Conservation (phyloP, 148 eudicot genomes). For the Fagopyrum tataricum region DNA sequence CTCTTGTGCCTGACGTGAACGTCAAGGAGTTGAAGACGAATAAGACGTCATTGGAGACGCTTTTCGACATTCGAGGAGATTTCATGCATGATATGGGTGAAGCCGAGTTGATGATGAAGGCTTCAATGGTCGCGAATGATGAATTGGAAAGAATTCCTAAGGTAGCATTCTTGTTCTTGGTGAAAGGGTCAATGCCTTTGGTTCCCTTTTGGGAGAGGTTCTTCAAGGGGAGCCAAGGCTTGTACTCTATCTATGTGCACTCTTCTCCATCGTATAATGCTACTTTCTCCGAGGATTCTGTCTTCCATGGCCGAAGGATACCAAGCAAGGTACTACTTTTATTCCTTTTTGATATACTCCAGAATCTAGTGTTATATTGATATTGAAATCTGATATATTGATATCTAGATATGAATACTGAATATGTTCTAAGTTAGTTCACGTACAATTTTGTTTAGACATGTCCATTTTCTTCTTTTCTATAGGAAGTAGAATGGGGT, state of each 20-base stretch:
- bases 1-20: too few relatives aligned
- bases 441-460: too few relatives aligned
- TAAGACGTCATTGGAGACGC: too few relatives aligned
- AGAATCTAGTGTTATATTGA: too few relatives aligned
- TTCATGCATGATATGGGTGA: slow-evolving; percentile 26
- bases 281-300: slow-evolving; percentile 29
- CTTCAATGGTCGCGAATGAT: slow-evolving; percentile 25
- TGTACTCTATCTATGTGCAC: slow-evolving; percentile 51
- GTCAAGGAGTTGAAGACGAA: too few relatives aligned
- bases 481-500: slow-evolving; percentile 37
- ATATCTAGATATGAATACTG: too few relatives aligned
- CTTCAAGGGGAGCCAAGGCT: slow-evolving; percentile 46
- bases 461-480: background rate
- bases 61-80: background rate
- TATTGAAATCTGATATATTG: too few relatives aligned
- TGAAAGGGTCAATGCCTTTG: slow-evolving; percentile 46
- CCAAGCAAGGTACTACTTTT: slow-evolving; percentile 71
- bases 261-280: slow-evolving; percentile 35
- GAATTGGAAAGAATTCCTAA: slow-evolving; percentile 24
- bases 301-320: slow-evolving; percentile 42
- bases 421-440: too few relatives aligned
- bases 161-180: slow-evolving; percentile 57
- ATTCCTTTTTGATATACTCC: too few relatives aligned
- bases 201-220: slow-evolving; percentile 54
- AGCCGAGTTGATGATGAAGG: slow-evolving; percentile 38